Evolutionary conservation across 371 early-diverging fungal genomes (phyloP).

Genomic region (Mucor irregularis): DNA sequence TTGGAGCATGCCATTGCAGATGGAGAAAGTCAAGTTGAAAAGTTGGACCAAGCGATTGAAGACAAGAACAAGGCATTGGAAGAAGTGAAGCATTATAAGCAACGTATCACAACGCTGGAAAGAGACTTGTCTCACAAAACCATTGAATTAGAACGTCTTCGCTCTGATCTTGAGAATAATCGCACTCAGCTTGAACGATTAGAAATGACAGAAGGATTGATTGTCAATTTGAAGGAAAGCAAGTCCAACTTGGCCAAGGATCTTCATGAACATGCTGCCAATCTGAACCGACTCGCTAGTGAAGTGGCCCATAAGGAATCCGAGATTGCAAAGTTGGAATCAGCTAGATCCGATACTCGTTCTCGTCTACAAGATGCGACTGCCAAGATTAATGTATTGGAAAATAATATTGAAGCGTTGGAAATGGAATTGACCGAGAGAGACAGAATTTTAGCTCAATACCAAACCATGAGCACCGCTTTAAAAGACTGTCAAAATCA

Average conservation of each 20-base stretch:
- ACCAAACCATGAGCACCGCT: not conserved
- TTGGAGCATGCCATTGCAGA: not conserved
- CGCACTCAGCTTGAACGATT: not conserved
- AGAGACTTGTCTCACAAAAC: not conserved
- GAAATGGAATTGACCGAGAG: conserved; percentile 1
- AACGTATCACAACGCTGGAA: not conserved
- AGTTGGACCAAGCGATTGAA: not conserved
- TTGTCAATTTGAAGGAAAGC: not conserved
- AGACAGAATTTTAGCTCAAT: not conserved
- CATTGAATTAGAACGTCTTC: not conserved
- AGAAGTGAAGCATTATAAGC: not conserved
- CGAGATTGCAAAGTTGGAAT: conserved; percentile 15
- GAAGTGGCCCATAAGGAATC: conserved; percentile 7
- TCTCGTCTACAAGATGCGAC: conserved; percentile 11
- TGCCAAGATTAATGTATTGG: not conserved
- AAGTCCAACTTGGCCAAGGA: conserved; percentile 4
- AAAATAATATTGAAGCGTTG: not conserved
- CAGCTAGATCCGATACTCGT: conserved; percentile 5
- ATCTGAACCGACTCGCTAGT: conserved; percentile 1
- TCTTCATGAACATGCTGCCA: conserved; percentile 5
- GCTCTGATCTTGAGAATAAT: not conserved
- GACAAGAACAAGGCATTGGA: not conserved
- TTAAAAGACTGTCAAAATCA: not conserved
- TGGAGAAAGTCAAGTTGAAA: not conserved
- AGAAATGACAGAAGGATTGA: not conserved